Evolutionary conservation across 495 filamentous ascomycete genomes (phyloP).

Genomic region (Oleoguttula mirabilis): DNA sequence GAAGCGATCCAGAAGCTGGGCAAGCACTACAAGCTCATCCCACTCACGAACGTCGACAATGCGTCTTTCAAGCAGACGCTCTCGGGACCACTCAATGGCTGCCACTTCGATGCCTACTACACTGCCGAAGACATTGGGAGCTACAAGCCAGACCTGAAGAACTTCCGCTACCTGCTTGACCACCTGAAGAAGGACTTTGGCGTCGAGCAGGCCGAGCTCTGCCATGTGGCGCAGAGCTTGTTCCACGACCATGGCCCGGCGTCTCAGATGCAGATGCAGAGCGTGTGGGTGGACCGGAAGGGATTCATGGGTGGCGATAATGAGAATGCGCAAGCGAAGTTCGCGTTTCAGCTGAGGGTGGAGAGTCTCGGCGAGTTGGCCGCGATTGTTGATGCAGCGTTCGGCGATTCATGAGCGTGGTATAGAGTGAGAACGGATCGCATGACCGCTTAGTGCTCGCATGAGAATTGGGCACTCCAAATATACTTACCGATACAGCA

Average conservation of each 20-base stretch:
- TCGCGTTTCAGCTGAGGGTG: conserved; percentile 48
- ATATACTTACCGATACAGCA: no score
- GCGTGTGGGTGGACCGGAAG: conserved; percentile 59
- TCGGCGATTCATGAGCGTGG: conserved; percentile 7
- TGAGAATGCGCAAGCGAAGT: conserved; percentile 30
- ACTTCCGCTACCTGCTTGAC: conserved; percentile 55
- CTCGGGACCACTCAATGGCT: conserved; percentile 36
- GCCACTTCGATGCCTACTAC: conserved; percentile 53
- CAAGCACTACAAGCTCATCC: conserved; percentile 53
- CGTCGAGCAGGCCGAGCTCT: conserved; percentile 40
- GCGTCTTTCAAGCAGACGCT: conserved; percentile 46
- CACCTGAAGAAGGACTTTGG: conserved; percentile 45
- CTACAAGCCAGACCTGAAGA: conserved; percentile 58
- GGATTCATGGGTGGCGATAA: conserved; percentile 32
- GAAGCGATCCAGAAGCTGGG: conserved; percentile 31
- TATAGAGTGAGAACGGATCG: no score
- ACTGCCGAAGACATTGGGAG: conserved; percentile 64
- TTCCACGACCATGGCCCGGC: conserved; percentile 62
- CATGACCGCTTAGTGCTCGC: no score
- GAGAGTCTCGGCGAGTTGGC: conserved; percentile 60
- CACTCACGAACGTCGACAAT: conserved; percentile 62
- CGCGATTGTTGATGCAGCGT: conserved; percentile 45
- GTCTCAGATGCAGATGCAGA: conserved; percentile 46
- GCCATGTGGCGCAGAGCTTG: conserved; percentile 61
- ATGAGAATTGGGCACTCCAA: no score